Conservation (phyloP, 257 asterid genomes). For the Plantago major region DNA sequence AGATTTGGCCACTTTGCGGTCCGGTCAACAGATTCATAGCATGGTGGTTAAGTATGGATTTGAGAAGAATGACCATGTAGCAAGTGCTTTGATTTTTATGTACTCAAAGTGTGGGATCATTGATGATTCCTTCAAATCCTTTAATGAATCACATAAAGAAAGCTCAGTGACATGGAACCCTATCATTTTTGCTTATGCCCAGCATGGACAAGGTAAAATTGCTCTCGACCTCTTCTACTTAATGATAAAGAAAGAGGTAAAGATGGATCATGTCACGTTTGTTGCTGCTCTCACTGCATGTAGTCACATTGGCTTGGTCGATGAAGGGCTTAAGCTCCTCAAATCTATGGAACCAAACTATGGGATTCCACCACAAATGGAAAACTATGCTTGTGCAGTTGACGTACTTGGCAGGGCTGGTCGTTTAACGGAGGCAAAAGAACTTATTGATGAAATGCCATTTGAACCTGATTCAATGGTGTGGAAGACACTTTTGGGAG, state of each 20-base stretch:
- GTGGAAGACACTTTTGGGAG: constrained; percentile 75
- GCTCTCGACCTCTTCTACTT: constrained; percentile 54
- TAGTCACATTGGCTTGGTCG: constrained; percentile 81
- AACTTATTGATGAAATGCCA: constrained; percentile 64
- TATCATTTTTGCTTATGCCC: no score
- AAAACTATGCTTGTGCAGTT: constrained; percentile 79
- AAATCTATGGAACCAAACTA: constrained; percentile 54
- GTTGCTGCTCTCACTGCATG: constrained; percentile 86
- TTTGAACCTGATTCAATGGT: constrained; percentile 68
- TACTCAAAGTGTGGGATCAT: constrained; percentile 81
- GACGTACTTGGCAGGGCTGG: constrained; percentile 89
- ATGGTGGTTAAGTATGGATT: constrained; percentile 52
- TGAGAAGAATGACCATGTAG: constrained; percentile 55
- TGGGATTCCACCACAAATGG: constrained; percentile 64
- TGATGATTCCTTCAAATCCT: constrained; percentile 61
- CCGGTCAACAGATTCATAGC: constrained; percentile 71
- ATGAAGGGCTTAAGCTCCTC: constrained; percentile 55
- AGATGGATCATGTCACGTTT: constrained; percentile 73
- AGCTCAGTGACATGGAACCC: constrained; percentile 65
- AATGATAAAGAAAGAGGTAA: constrained; percentile 48
- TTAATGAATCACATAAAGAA: constrained; percentile 48
- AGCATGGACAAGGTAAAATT: no score
- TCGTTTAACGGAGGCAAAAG: constrained; percentile 54
- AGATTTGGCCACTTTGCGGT: constrained; percentile 66
- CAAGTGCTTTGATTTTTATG: constrained; percentile 71